Conservation (phyloP, 2,329 filamentous ascomycete genomes). For the Parastagonospora avenae region DNA sequence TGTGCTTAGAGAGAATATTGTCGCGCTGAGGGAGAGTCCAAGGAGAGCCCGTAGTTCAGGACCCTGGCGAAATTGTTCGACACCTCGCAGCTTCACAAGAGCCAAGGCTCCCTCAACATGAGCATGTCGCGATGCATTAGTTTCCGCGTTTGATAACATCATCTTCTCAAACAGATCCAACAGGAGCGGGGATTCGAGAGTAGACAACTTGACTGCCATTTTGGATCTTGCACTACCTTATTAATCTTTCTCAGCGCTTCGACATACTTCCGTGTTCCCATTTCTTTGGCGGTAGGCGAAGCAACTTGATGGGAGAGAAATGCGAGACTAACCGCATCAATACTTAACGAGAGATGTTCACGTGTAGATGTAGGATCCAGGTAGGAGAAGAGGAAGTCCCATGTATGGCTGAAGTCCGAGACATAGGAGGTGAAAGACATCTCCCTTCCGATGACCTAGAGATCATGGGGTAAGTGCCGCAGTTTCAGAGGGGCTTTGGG, state of each 20-base stretch:
- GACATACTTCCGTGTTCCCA: conserved; percentile 30
- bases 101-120: conserved; percentile 33
- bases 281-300: conserved; percentile 18
- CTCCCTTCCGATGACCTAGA: conserved; percentile 22
- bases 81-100: conserved; percentile 27
- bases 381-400: conserved; percentile 29
- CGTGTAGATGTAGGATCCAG: conserved; percentile 14
- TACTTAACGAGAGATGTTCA: conserved; percentile 27
- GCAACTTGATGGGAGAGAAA: conserved; percentile 29
- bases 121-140: conserved; percentile 14
- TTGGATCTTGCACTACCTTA: conserved; percentile 17
- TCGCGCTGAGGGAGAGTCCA: conserved; percentile 31
- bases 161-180: conserved; percentile 38
- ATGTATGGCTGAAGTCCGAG: conserved; percentile 28
- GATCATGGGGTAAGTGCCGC: conserved; percentile 18
- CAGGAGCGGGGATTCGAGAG: conserved; percentile 28
- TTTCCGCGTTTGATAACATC: conserved; percentile 10
- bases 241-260: conserved; percentile 29
- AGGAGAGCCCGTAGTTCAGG: conserved; percentile 20
- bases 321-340: conserved; percentile 36
- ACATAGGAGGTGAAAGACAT: conserved; percentile 35
- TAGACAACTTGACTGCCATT: conserved; percentile 14
- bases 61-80: conserved; percentile 20
- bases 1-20: conserved; percentile 35
- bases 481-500: conserved; percentile 1